Percentiles rank a stretch among this genome's conserved stretches.
These are phyloP conservation scores for Tuber brumale DNA, from an alignment of 495 filamentous ascomycete species.

Conservation along the genomic window DNA sequence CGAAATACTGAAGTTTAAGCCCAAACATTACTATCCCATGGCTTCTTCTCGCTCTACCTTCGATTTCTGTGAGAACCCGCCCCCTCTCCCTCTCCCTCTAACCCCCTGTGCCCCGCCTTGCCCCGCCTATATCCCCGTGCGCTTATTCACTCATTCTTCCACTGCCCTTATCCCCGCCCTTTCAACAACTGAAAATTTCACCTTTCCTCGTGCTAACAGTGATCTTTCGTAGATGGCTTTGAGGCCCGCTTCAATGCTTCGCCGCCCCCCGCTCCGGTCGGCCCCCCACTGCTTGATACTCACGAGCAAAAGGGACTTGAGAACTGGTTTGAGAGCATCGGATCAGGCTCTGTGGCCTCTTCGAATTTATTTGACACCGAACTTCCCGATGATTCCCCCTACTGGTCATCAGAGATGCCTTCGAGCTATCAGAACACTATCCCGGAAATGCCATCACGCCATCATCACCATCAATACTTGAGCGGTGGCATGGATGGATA, in stretches of 20 bases:
- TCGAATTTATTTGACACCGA: slow-evolving; percentile 37
- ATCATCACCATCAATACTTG: slow-evolving; percentile 33
- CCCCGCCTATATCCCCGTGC: not conserved
- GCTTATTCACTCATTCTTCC: not conserved
- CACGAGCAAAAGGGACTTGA: slow-evolving; percentile 38
- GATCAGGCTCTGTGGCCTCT: slow-evolving; percentile 26
- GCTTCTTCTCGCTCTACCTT: slow-evolving; percentile 28
- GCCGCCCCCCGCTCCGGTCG: slow-evolving; percentile 37
- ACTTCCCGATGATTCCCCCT: slow-evolving; percentile 27
- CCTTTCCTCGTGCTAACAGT: slow-evolving; percentile 17
- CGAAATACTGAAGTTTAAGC: slow-evolving; percentile 38
- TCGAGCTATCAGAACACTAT: slow-evolving; percentile 24
- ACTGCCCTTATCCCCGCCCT: not conserved
- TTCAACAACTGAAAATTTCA: not conserved
- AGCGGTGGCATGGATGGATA: slow-evolving; percentile 30
- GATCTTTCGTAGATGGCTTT: slow-evolving; percentile 28
- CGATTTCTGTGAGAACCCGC: slow-evolving; percentile 30
- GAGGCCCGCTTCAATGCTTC: slow-evolving; percentile 34
- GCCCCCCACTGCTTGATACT: slow-evolving; percentile 37
- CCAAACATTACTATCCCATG: slow-evolving; percentile 35
- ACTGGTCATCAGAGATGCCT: slow-evolving; percentile 36
- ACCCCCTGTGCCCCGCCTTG: not conserved
- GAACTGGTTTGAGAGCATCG: slow-evolving; percentile 37
- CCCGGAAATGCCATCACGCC: slow-evolving; percentile 24
- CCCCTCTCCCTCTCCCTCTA: slow-evolving; percentile 6